Base-by-base conservation (phyloP, 2,329 filamentous ascomycete species). In the Ceratocystis cacaofunesta region DNA sequence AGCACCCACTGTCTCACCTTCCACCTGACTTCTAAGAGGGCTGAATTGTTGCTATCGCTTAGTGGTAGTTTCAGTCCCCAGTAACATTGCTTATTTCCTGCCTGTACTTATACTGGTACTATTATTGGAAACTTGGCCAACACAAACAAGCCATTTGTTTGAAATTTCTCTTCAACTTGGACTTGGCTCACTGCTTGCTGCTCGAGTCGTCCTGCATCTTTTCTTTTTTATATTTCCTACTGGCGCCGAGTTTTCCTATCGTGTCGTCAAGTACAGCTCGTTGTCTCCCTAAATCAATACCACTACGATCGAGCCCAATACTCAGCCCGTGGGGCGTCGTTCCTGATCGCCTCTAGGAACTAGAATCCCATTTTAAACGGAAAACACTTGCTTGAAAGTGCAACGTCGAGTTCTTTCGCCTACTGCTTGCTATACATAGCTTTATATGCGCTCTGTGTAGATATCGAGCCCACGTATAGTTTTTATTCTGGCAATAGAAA, bases 221-320 rank as follows among this genome's bases (percentile, higher is more conserved):
- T 46, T 63, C 41, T 64, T 61, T 28, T 57, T 65, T 60, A 44
- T 50, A 65, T 48, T 61, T 46, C 5, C 52, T 61, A 5, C 7
- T n/a, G 5, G 22, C 30, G 5, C 2, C 3, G 12, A 15, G 28
- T 58, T n/a, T 36, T 4, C 25, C 7, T 17, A 17, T 17, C 10
- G 12, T 32, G 28, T 6, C 15, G 52, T 6, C 52, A 50, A n/a
- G 19, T 32, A 8, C 25, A 28, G 19, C 50, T 57, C 52, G 7
- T 8, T 32, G 32, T 19, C 4, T 58, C 12, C 7, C 3, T 8
- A 5, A 15, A 15, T 17, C 28, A 25, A 17, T 36, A 19, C 28
- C 52, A 32, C 12, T n/a, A 25, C 19, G 2, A 25, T 25, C 48
- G 48, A 25, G 48, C 48, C 48, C 3, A 25, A 25, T 52, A n/a